Evolutionary conservation across 2,329 filamentous ascomycete genomes (phyloP), one percentile per base, ranked within the genome.

Genomic region (Fusarium sp.): DNA sequence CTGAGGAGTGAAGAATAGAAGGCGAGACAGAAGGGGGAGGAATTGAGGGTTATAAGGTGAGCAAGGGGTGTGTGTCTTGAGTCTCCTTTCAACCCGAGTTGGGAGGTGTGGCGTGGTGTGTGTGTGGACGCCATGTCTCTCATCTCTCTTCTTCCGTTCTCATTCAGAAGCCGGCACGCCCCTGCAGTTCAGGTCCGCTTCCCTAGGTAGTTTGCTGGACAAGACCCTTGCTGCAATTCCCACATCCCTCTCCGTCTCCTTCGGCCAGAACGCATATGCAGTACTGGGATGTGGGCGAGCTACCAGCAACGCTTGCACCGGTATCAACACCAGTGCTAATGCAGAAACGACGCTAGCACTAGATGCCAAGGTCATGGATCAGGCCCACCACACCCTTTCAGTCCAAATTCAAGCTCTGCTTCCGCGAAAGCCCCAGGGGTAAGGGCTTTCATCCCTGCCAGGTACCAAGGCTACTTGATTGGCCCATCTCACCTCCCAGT

Each of bases 21-120:
- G 49, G 30, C 64, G 49, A 60, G 28, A 33, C 35, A 37, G 40
- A 67, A 68, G 62, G 64, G 73, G 77, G 75, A 77, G 75, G 76
- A 75, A 67, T 70, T 63, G 73, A 71, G 70, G 65, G 54, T 79
- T 79, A 79, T 79, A 79, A 75, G 73, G 65, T 62, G 63, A 70
- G 71, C 74, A 75, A 73, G 75, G 77, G 75, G 69, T 68, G 76
- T 77, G 73, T 77, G 74, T 64, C 53, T 57, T 56, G 53, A 59
- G 56, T 46, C 52, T 54, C 52, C 61, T 64, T 63, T 57, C 64
- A 64, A 63, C 23, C 33, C 43, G 23, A 47, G 50, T 43, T 69
- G 59, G 46, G 60, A 49, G 67, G 71, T 58, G 62, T 66, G 67
- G 52, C 58, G 60, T 65, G 70, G 50, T 68, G 64, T 66, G 60